phyloP scores from a whole-genome alignment of 371 early-diverging fungal genomes.

The Haplosporangium sp. region DNA sequence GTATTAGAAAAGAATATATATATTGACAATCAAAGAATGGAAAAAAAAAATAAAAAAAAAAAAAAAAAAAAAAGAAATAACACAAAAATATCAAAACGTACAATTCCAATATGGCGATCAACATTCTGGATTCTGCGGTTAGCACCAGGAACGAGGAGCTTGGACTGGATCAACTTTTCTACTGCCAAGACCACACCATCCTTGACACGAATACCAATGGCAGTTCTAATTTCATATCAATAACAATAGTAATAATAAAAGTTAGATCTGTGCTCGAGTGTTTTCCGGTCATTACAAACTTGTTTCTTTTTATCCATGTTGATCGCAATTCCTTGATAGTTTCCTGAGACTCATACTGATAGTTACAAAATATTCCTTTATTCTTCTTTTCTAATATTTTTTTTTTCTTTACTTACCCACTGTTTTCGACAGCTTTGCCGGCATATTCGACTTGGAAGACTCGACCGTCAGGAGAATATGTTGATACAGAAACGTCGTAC shows the following conservation, averaged over 20 bases:
- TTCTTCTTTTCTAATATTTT: no score
- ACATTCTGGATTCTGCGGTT: constrained; percentile 94
- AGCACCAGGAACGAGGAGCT: constrained; percentile 91
- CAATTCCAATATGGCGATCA: constrained; percentile 94
- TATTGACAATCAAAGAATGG: not conserved
- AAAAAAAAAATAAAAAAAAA: not conserved
- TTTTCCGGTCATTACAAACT: no score
- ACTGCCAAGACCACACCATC: constrained; percentile 97
- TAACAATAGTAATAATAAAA: not conserved
- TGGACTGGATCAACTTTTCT: constrained; percentile 95
- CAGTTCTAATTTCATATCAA: constrained; percentile 71
- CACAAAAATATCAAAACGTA: constrained; percentile 54
- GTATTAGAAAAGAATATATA: no score
- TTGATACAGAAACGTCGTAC: constrained; percentile 98
- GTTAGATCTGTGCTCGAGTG: not conserved
- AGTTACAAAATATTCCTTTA: no score
- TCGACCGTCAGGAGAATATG: constrained; percentile 98
- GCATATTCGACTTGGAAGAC: constrained; percentile 99
- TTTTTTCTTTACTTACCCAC: constrained; percentile 75
- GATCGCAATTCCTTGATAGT: no score
- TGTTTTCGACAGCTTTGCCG: constrained; percentile 97
- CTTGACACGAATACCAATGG: constrained; percentile 93
- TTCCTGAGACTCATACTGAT: no score
- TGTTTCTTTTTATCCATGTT: not conserved
- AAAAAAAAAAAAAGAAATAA: no score